Base-by-base conservation (phyloP, 2,329 filamentous ascomycete species). In the Venturia nashicola region DNA sequence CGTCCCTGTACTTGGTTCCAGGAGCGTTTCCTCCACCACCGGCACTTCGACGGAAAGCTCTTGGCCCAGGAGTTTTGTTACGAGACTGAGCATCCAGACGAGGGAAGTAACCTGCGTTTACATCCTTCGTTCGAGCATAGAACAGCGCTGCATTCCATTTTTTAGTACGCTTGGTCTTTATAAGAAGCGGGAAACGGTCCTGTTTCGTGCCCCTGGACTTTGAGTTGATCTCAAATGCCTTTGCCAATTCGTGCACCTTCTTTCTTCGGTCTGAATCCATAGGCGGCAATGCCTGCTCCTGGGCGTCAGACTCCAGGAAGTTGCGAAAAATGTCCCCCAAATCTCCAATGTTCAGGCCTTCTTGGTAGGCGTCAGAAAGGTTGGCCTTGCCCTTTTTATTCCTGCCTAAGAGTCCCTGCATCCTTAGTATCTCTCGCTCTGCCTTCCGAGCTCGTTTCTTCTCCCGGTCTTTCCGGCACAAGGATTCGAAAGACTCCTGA, bases 201-300 rank as follows among this genome's bases (percentile, higher is more conserved):
- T 83, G 81, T 8, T 87, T 91, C 61, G 82, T 82, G 1, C 93
- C 93, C 23, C 84, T 82, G 0, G 92, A 97, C 71, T 92, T 90
- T 3, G 92, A 96, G 67, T 88, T 93, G 65, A 97, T 77, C 18
- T 85, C 86, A 72, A 97, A 84, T 44, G 82, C 82, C 69, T 83
- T 83, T 14, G 90, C 91, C 46, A 96, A 75, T 65, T 90, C 84
- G 72, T 99, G 94, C 20, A 97, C 81, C 6, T 86, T 77, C 72
- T 90, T 92, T 61, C 94, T 87, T 46, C 87, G 83, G 55, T 82
- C 76, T 66, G 91, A 90, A 64, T 90, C 86, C 86, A 97, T 95
- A 0, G 93, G 90, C 3, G 93, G 90, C 32, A 97, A 79, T 5
- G 85, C 81, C 70, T 77, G 91, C 86, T 81, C 86, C 68, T 86